These are phyloP conservation scores for Myriosclerotinia scirpicola DNA, from an alignment of 2,329 filamentous ascomycete species.

Conservation along the genomic window DNA sequence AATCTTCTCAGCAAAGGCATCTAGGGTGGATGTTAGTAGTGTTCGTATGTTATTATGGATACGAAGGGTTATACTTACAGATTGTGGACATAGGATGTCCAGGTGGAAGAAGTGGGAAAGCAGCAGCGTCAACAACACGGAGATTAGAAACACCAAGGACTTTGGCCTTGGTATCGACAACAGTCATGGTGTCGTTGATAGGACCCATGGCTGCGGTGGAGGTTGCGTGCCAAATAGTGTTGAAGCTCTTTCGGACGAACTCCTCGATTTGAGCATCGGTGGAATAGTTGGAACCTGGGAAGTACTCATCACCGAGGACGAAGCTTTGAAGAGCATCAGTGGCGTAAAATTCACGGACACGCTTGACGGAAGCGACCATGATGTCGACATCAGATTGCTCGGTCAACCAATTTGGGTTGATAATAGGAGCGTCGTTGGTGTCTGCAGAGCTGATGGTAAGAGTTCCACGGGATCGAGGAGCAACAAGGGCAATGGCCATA, in stretches of 20 bases:
- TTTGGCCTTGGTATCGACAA: slow-evolving; percentile 32
- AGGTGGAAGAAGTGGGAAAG: slow-evolving; percentile 39
- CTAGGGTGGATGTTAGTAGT: slow-evolving; percentile 25
- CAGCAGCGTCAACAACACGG: slow-evolving; percentile 34
- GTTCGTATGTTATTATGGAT: background rate
- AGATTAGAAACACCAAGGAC: slow-evolving; percentile 32
- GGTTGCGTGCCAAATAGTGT: slow-evolving; percentile 51
- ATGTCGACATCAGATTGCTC: slow-evolving; percentile 48
- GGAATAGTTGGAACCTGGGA: slow-evolving; percentile 27
- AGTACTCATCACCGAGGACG: slow-evolving; percentile 29
- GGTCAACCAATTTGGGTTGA: slow-evolving; percentile 49
- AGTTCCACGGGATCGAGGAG: slow-evolving; percentile 47
- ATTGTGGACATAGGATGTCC: slow-evolving; percentile 47
- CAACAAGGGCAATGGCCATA: slow-evolving; percentile 40
- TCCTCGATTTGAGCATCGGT: slow-evolving; percentile 33
- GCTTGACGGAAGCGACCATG: slow-evolving; percentile 46
- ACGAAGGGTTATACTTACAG: slow-evolving; percentile 37
- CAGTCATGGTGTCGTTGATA: slow-evolving; percentile 41
- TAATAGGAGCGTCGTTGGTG: slow-evolving; percentile 42
- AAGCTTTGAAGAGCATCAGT: slow-evolving; percentile 27
- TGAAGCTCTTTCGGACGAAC: slow-evolving; percentile 36
- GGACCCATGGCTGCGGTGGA: slow-evolving; percentile 59
- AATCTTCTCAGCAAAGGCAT: slow-evolving; percentile 48
- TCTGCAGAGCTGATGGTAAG: slow-evolving; percentile 45
- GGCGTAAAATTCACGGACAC: slow-evolving; percentile 42